Evolutionary conservation across 1,284 basidiomycete genomes (phyloP).

Genomic region (Pseudozyma sp.): DNA sequence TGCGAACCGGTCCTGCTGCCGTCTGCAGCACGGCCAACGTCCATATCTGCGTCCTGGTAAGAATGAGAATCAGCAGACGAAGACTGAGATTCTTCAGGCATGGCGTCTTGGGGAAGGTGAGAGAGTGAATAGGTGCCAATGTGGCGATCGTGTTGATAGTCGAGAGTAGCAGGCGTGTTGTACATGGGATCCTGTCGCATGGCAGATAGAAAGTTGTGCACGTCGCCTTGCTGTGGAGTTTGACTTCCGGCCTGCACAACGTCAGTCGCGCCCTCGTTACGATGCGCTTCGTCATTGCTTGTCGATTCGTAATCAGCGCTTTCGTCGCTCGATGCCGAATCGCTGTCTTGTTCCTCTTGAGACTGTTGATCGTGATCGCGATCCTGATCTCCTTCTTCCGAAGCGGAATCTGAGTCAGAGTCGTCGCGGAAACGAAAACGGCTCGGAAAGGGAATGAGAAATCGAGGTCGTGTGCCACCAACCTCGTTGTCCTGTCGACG

Average conservation of each 20-base stretch:
- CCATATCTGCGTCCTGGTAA: neutral
- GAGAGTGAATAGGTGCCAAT: slow-evolving; percentile 27
- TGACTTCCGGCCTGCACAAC: neutral
- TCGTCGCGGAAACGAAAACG: neutral
- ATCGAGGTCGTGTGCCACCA: slow-evolving; percentile 18
- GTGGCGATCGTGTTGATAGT: slow-evolving; percentile 27
- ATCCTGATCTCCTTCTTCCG: neutral
- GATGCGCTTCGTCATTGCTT: neutral
- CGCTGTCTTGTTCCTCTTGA: no score
- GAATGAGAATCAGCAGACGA: neutral
- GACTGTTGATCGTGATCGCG: slow-evolving; percentile 2
- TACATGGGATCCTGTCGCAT: slow-evolving; percentile 36
- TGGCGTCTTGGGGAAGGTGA: slow-evolving; percentile 3
- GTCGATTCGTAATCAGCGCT: neutral
- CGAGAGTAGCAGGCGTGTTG: neutral
- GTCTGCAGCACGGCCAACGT: neutral
- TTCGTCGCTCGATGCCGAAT: neutral
- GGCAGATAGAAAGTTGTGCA: slow-evolving; percentile 18
- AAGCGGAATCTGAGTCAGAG: neutral
- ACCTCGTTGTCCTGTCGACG: neutral
- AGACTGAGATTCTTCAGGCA: slow-evolving; percentile 2
- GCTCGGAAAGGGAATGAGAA: slow-evolving; percentile 5
- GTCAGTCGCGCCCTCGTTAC: neutral
- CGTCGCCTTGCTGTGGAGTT: slow-evolving; percentile 4
- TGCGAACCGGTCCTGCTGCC: neutral